Conservation (phyloP, 2,329 filamentous ascomycete genomes). For the Talaromyces pinophilus region DNA sequence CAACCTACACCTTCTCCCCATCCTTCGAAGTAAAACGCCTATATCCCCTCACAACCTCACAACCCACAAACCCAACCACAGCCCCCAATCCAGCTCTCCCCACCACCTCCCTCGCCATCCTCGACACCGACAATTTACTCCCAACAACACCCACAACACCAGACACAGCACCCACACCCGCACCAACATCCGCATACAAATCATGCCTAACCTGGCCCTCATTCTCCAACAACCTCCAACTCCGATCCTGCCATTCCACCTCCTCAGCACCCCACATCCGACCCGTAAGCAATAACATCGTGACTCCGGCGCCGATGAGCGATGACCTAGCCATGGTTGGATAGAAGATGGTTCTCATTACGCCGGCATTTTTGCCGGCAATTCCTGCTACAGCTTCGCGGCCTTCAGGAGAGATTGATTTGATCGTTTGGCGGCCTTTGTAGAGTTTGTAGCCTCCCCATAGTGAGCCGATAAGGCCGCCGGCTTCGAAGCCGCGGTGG, state of each 20-base stretch:
- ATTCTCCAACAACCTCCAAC: conserved; percentile 63
- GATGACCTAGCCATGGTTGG: conserved; percentile 51
- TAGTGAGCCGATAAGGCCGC: conserved; percentile 52
- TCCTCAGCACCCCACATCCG: conserved; percentile 59
- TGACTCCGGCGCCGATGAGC: conserved; percentile 48
- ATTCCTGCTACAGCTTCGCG: background rate
- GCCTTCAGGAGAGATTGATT: background rate
- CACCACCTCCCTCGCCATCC: background rate
- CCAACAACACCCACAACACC: background rate
- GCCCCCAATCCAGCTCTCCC: conserved; percentile 7
- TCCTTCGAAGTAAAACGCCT: background rate
- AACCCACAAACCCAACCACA: conserved; percentile 1
- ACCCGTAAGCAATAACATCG: conserved; percentile 47
- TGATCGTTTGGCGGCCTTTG: background rate
- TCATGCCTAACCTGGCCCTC: conserved; percentile 50
- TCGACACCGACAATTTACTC: background rate
- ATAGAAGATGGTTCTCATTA: conserved; percentile 41
- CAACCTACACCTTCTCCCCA: background rate
- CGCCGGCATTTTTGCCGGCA: background rate
- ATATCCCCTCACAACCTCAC: background rate
- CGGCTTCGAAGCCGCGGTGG: conserved; percentile 57
- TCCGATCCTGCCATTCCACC: conserved; percentile 66
- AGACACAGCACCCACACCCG: background rate
- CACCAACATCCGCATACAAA: conserved; percentile 4
- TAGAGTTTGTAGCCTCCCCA: conserved; percentile 28